Percentiles rank a stretch among this genome's conserved stretches.
Conservation (phyloP, 768 basidiomycete species). For the Kwoniella dejecticola region DNA sequence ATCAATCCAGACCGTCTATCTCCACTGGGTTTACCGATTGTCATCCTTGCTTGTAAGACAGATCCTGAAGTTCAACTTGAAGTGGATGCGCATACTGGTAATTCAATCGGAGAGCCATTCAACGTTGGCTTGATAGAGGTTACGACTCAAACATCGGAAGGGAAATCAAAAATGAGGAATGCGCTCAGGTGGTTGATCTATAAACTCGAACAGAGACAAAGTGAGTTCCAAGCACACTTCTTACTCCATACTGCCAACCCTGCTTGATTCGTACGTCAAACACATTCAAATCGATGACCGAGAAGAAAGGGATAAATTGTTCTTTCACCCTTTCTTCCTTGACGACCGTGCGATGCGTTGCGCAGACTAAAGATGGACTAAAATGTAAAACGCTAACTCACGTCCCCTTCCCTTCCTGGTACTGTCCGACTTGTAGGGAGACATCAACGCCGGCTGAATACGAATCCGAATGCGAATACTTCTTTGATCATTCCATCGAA, state of each 20-base stretch:
- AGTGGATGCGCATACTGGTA: constrained; percentile 54
- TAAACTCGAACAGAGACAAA: constrained; percentile 45
- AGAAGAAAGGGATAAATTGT: too few relatives aligned
- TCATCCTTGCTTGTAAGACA: constrained; percentile 86
- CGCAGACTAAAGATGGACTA: neutral
- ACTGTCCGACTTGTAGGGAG: constrained; percentile 7
- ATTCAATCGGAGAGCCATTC: constrained; percentile 62
- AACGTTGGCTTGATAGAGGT: constrained; percentile 80
- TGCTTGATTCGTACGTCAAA: neutral
- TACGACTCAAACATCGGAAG: constrained; percentile 62
- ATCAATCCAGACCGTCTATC: constrained; percentile 51
- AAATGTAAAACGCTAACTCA: neutral
- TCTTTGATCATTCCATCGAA: neutral
- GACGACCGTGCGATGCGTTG: constrained; percentile 11
- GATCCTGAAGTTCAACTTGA: constrained; percentile 61
- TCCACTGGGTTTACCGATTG: constrained; percentile 64
- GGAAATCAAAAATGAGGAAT: constrained; percentile 70
- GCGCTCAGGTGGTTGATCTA: constrained; percentile 50
- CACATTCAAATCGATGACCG: too few relatives aligned
- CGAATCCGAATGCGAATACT: neutral
- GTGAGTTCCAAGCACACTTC: constrained; percentile 32
- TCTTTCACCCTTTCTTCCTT: neutral
- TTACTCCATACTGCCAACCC: neutral
- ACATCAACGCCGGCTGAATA: constrained; percentile 18
- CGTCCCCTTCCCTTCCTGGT: neutral